phyloP scores from a whole-genome alignment of 257 asterid species.

The Petunia axillaris region DNA sequence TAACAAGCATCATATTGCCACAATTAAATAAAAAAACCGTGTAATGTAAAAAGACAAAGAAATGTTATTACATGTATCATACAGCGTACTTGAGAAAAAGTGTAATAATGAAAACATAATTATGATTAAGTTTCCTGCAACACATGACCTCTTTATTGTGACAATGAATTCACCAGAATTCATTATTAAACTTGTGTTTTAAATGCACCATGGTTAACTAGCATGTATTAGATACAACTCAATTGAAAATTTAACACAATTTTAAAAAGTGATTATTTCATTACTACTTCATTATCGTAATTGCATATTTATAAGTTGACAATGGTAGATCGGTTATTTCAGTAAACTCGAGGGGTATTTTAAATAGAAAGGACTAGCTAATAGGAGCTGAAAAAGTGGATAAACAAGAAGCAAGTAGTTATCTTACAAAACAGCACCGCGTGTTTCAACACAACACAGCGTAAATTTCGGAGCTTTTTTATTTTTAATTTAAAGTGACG shows the following conservation, averaged over 20 bases:
- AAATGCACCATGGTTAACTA: no score
- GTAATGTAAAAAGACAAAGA: background rate
- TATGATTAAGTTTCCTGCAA: background rate
- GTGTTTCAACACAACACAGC: constrained; percentile 11
- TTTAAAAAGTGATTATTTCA: no score
- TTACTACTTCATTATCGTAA: no score
- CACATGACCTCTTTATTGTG: background rate
- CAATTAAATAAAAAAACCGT: background rate
- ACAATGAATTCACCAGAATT: background rate
- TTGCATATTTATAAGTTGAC: background rate
- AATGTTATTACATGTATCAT: background rate
- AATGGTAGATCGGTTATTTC: background rate
- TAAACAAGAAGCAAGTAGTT: background rate
- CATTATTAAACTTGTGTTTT: no score
- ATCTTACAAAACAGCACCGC: constrained; percentile 17
- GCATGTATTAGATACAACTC: no score
- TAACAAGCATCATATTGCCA: background rate
- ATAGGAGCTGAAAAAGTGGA: background rate
- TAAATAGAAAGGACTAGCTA: background rate
- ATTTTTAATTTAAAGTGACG: no score
- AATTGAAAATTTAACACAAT: no score
- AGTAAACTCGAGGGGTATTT: background rate
- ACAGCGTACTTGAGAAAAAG: background rate
- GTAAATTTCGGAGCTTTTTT: background rate
- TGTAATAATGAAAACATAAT: background rate